Evolutionary conservation across 345 rosid genomes (phyloP), one percentile per base, ranked within the genome.

Genomic region (Gynandropsis gynandra): DNA sequence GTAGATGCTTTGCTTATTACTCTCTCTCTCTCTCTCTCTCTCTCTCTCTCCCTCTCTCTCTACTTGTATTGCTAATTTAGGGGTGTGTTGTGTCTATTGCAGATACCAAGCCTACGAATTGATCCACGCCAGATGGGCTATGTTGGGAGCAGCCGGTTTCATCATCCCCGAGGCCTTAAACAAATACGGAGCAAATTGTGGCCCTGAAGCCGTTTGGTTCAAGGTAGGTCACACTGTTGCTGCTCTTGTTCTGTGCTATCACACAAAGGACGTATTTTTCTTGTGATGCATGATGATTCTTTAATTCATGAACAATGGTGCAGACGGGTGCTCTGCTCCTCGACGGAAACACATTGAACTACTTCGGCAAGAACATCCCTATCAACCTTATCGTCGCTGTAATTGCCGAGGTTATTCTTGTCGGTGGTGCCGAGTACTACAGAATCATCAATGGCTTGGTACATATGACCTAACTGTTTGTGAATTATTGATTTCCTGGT

Each of bases 151-250:
- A 17, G 98, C 98, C 19, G 96, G 98, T 4, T 82, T 72, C 74
- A 78, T 90, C 67, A 84, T 87, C 61, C 98, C 96, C 20, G 96
- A 90, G 75, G 95, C 95, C 38, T 84, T 80, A 48, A 87, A 90
- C 89, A 90, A 90, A 71, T 90, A 59, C 18, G 98, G 98, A 5
- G 98, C 98, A 54, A 84, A 87, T 79, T 90, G 98, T 15, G 96
- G 98, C 9, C 98, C 98, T 29, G 96, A 90, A 79, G 98, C 98
- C 1, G 96, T 87, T 42, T 84, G 96, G 98, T 90, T 90, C 63
- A 87, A 84, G 96, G 95, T 89, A 17, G 10, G 16, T 2, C 16
- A 42, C 34, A 10, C 49, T 13, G 27, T 48, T 0, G 10, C 27
- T 44, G 12, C 35, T 47, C 36, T 21, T 52, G 17, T 31, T 58